Conservation (phyloP, 805 yeast species). For the Barnettozyma wickerhamii region DNA sequence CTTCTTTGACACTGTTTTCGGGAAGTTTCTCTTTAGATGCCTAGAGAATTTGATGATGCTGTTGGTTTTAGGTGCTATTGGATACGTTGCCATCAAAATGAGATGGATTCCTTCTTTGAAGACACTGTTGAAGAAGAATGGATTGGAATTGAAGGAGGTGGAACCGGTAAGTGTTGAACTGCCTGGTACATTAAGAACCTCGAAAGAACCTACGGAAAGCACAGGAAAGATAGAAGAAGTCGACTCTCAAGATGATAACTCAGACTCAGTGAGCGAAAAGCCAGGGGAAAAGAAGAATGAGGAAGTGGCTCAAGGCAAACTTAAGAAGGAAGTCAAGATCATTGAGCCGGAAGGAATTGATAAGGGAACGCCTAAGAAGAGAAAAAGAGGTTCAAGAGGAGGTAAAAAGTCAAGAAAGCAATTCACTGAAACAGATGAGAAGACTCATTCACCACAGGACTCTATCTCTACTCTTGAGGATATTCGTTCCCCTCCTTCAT, state of each 20-base stretch:
- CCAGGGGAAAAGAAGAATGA: neutral
- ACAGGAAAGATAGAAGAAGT: neutral
- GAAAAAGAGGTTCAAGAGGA: constrained; percentile 85
- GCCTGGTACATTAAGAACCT: constrained; percentile 4
- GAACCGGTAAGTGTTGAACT: constrained; percentile 14
- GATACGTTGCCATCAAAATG: constrained; percentile 27
- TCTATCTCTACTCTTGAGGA: constrained; percentile 3
- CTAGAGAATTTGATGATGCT: constrained; percentile 38
- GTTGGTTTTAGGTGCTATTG: constrained; percentile 23
- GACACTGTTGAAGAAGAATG: constrained; percentile 28
- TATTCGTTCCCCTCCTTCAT: neutral
- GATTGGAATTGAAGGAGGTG: constrained; percentile 27
- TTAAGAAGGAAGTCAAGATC: constrained; percentile 25
- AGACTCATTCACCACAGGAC: constrained; percentile 1
- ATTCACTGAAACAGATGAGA: neutral
- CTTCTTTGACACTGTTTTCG: constrained; percentile 23
- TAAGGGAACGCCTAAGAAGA: constrained; percentile 40
- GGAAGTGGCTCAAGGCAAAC: constrained; percentile 1
- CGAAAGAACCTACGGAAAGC: neutral
- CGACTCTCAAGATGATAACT: neutral
- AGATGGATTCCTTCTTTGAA: constrained; percentile 31
- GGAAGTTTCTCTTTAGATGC: constrained; percentile 29
- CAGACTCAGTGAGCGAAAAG: neutral
- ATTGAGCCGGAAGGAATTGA: constrained; percentile 25
- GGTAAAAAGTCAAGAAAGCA: constrained; percentile 53